Evolutionary conservation across 2,329 filamentous ascomycete species (phyloP), one percentile per base, ranked within the genome.

Genomic region (Colletotrichum viniferum): DNA sequence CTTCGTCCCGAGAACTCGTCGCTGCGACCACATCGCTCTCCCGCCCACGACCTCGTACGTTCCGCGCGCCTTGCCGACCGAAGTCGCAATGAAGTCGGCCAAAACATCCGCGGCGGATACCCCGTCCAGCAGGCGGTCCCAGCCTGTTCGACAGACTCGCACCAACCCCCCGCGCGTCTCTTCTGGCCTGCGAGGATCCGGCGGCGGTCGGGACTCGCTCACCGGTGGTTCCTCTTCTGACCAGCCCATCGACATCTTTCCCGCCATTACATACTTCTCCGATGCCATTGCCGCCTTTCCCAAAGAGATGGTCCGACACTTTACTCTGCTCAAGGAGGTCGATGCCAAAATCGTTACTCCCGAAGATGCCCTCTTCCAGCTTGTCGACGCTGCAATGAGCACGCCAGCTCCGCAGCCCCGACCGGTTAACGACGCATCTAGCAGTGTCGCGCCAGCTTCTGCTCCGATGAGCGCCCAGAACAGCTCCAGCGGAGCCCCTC

Each of bases 311-410:
- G 95, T 98, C 79, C 93, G 96, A 82, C 96, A 99, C 84, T 98
- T 98, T 80, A 98, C 96, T 38, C 90, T 98, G 72, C 89, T 99
- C 79, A 98, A 98, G 84, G 97, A 99, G 86, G 97, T 98, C 63
- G 97, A 99, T 87, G 96, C 96, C 77, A 99, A 99, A 86, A 94
- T 98, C 78, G 97, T 96, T 85, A 93, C 92, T 30, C 94, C 97
- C 8, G 95, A 98, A 83, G 94, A 97, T 80, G 91, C 93, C 81
- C 90, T 99, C 74, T 93, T 94, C 81, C 90, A 94, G 81, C 89
- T 97, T 77, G 91, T 98, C 79, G 89, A 93, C 76, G 89, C 89
- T 69, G 92, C 94, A 76, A 84, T 91, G 77, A 88, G 88, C 78
- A 85, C 88, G 36, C 87, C 87, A 76, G 82, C 85, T 34, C 87